Percentiles rank a stretch among this genome's conserved stretches.
Evolutionary conservation across 2,329 filamentous ascomycete genomes (phyloP).

Genomic region (Pseudocercospora vitis): DNA sequence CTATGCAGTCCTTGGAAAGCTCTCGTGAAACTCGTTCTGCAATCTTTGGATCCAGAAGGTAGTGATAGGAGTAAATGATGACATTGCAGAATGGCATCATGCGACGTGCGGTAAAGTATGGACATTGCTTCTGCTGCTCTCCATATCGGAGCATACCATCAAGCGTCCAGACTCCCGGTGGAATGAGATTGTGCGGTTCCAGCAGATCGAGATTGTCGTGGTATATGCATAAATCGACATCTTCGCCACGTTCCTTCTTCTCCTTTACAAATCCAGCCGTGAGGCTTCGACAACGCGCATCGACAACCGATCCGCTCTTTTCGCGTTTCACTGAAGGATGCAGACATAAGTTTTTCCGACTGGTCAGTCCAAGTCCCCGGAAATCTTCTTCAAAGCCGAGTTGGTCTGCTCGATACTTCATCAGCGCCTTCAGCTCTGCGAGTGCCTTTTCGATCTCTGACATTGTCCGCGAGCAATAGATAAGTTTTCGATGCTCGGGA

Average conservation of each 20-base stretch:
- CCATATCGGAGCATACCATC: slow-evolving; percentile 87
- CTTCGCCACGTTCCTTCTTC: slow-evolving; percentile 92
- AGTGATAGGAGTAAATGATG: slow-evolving; percentile 99
- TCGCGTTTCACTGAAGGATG: slow-evolving; percentile 95
- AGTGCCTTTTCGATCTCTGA: slow-evolving; percentile 98
- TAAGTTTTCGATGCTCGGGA: slow-evolving; percentile 90
- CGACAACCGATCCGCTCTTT: slow-evolving; percentile 90
- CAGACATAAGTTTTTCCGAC: slow-evolving; percentile 93
- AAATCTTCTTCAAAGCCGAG: slow-evolving; percentile 93
- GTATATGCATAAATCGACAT: slow-evolving; percentile 91
- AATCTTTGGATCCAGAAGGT: slow-evolving; percentile 95
- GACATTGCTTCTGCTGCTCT: slow-evolving; percentile 93
- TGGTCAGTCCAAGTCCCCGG: slow-evolving; percentile 84
- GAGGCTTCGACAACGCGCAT: slow-evolving; percentile 91
- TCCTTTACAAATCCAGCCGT: slow-evolving; percentile 97
- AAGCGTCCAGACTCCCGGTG: slow-evolving; percentile 92
- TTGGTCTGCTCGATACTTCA: slow-evolving; percentile 90
- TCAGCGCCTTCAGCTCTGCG: slow-evolving; percentile 83
- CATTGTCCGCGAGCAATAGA: slow-evolving; percentile 99
- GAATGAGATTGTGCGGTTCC: slow-evolving; percentile 91
- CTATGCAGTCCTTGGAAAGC: slow-evolving; percentile 95
- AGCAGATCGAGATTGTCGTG: slow-evolving; percentile 97
- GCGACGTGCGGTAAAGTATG: slow-evolving; percentile 90
- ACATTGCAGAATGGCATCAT: slow-evolving; percentile 99
- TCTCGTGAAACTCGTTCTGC: slow-evolving; percentile 93